These are phyloP conservation scores for Apostasia ramifera DNA, from an alignment of 106 monocot genomes.

Conservation along the genomic window DNA sequence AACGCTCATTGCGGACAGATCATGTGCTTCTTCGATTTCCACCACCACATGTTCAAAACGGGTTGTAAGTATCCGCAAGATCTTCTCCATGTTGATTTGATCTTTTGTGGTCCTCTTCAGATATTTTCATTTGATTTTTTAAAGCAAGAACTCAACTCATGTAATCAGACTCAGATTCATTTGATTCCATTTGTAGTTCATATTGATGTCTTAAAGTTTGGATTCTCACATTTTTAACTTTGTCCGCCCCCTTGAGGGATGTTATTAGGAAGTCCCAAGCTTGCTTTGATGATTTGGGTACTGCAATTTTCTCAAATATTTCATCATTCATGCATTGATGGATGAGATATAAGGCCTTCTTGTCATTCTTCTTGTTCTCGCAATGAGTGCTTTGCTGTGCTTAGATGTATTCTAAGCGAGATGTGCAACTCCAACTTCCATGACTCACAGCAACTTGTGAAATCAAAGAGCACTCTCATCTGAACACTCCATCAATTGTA, in stretches of 20 bases:
- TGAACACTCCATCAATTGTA: no score
- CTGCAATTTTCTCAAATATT: neutral
- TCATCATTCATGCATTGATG: neutral
- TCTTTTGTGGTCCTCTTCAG: neutral
- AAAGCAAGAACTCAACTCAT: neutral
- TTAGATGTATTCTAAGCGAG: neutral
- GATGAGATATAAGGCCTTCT: constrained; percentile 7
- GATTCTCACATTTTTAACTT: constrained; percentile 1
- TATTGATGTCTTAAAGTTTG: constrained; percentile 7
- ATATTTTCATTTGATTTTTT: constrained; percentile 6
- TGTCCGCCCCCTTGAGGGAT: neutral
- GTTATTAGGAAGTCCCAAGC: neutral
- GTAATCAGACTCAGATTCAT: neutral
- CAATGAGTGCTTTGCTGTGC: neutral
- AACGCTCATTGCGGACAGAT: neutral
- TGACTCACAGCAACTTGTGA: no score
- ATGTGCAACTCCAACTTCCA: no score
- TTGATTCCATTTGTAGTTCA: constrained; percentile 7
- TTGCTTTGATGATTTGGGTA: neutral
- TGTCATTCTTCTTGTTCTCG: constrained; percentile 4
- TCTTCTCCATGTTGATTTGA: constrained; percentile 1
- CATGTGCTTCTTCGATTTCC: constrained; percentile 3
- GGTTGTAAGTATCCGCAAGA: neutral
- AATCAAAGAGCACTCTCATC: no score
- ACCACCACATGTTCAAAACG: neutral